Base-by-base conservation (phyloP, 2,329 filamentous ascomycete genomes). In the Xylariaceae sp. region DNA sequence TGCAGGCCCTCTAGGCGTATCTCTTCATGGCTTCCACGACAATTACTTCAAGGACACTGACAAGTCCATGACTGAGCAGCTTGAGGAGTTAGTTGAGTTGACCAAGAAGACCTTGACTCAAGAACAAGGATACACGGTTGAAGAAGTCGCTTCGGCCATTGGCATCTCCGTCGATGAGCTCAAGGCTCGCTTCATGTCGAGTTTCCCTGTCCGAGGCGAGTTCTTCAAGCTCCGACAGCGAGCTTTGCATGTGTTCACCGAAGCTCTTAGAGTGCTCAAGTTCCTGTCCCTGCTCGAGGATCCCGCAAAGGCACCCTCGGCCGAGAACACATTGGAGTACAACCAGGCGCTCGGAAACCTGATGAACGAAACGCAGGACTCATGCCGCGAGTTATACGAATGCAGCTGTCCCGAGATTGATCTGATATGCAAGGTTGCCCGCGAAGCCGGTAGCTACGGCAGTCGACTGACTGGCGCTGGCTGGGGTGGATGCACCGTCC, bases 401-500 rank as follows among this genome's bases (percentile, higher is more conserved):
- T 97, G 93, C 77, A 94, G 89, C 68, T 96, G 90, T 68, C 86
- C 89, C 0, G 92, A 97, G 74, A 83, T 97, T n/a, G 93, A 99
- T 73, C 82, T 90, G 62, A 83, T 99, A 44, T 97, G 93, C 74
- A 74, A 80, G 45, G 88, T 97, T 65, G 92, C 92, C 0, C 81
- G 87, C 34, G 80, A 78, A 13, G 89, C 89, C 0, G 94, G 94
- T 1, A 85, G 89, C 15, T 92, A 91, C 72, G 94, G 93, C 34
- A 92, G 89, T 67, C 81, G 93, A 30, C 77, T 97, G 67, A 97
- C 93, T 0, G 94, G 94, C 45, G 94, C 94, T 0, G 94, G 94
- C 2, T 99, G 94, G 94, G 94, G 94, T 62, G 94, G 94, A 2
- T 97, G 94, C 77, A 94, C 86, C 61, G 93, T 99, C 59, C 94